These are phyloP conservation scores for Zymoseptoria ardabiliae DNA, from an alignment of 2,329 filamentous ascomycete species.

Conservation along the genomic window DNA sequence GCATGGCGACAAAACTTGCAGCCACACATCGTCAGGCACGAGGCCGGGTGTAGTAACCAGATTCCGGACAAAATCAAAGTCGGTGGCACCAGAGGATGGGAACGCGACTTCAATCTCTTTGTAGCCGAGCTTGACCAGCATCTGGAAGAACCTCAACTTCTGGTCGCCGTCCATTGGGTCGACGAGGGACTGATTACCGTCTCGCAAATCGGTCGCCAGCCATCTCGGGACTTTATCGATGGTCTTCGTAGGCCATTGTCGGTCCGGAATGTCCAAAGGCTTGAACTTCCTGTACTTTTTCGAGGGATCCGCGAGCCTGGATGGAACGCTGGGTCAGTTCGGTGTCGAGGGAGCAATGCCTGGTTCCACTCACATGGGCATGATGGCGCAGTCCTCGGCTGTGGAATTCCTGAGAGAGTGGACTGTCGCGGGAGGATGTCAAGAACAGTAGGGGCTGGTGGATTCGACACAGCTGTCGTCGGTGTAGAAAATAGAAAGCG, in stretches of 20 bases:
- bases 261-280: slow-evolving; percentile 58
- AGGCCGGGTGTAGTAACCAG: slow-evolving; percentile 77
- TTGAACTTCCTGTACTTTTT: slow-evolving; percentile 69
- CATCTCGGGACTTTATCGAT: slow-evolving; percentile 82
- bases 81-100: slow-evolving; percentile 86
- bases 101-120: slow-evolving; percentile 98
- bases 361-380: slow-evolving; percentile 10
- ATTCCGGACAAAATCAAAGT: slow-evolving; percentile 88
- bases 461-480: background rate
- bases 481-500: background rate
- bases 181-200: slow-evolving; percentile 88
- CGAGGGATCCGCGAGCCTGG: slow-evolving; percentile 63
- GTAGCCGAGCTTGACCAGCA: slow-evolving; percentile 86
- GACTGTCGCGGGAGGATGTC: background rate
- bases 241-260: slow-evolving; percentile 77
- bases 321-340: background rate
- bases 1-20: slow-evolving; percentile 89
- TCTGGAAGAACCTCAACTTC: slow-evolving; percentile 92
- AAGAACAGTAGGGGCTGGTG: background rate
- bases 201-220: slow-evolving; percentile 80
- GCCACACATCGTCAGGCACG: slow-evolving; percentile 79
- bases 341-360: background rate
- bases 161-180: slow-evolving; percentile 96
- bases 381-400: slow-evolving; percentile 1
- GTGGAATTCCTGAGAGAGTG: background rate